Percentiles rank a stretch among this genome's conserved stretches.
Evolutionary conservation across 495 filamentous ascomycete species (phyloP).

Genomic region (Hypoxylon subgilvum): DNA sequence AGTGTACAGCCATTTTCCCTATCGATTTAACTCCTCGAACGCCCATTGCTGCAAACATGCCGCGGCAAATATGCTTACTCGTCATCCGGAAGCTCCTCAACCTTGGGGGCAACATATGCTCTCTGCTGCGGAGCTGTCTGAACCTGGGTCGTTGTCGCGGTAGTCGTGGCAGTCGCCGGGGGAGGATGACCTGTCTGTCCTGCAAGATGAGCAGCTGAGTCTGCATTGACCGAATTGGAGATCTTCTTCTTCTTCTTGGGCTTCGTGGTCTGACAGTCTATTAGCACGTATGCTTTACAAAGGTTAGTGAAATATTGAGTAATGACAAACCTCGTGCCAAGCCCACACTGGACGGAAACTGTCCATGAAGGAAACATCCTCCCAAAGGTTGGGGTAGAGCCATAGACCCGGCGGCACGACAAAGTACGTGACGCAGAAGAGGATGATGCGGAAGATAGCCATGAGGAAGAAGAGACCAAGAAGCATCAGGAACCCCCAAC

Average conservation of each 20-base stretch:
- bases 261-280: constrained; percentile 46
- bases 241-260: constrained; percentile 72
- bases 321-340: constrained; percentile 87
- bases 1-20: constrained; percentile 29
- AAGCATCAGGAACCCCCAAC: constrained; percentile 90
- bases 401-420: constrained; percentile 84
- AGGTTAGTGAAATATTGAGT: constrained; percentile 1
- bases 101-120: constrained; percentile 61
- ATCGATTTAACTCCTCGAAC: constrained; percentile 29
- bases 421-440: constrained; percentile 95
- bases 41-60: constrained; percentile 31
- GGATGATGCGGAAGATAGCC: constrained; percentile 92
- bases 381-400: constrained; percentile 98
- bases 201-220: constrained; percentile 52
- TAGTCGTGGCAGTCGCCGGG: constrained; percentile 64
- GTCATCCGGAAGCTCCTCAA: constrained; percentile 73
- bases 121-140: constrained; percentile 54
- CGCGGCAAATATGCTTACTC: constrained; percentile 37
- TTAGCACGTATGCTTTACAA: constrained; percentile 39
- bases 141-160: constrained; percentile 59
- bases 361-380: constrained; percentile 98
- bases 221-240: constrained; percentile 42
- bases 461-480: constrained; percentile 96
- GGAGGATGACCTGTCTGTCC: constrained; percentile 58
- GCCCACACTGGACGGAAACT: constrained; percentile 97